Conservation (phyloP, 2,329 filamentous ascomycete genomes). For the Fusarium subglutinans region DNA sequence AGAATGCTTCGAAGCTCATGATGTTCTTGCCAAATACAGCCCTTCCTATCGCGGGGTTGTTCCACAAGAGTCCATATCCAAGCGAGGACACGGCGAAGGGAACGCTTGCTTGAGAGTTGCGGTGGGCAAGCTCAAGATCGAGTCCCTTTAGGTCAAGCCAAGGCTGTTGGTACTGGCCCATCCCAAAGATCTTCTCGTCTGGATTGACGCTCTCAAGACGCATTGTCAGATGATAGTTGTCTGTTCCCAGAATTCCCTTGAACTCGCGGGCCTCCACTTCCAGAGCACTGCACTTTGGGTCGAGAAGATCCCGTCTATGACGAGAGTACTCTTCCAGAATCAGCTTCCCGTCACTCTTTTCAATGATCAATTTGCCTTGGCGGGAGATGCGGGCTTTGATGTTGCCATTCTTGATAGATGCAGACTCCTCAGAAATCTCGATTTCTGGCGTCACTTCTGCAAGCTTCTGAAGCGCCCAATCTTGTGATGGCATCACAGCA, state of each 20-base stretch:
- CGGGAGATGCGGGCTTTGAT: slow-evolving; percentile 43
- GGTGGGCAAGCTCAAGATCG: slow-evolving; percentile 71
- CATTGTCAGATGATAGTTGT: slow-evolving; percentile 65
- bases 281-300: slow-evolving; percentile 68
- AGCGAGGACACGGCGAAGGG: slow-evolving; percentile 68
- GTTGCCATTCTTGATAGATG: slow-evolving; percentile 41
- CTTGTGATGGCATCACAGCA: not conserved
- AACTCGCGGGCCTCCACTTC: slow-evolving; percentile 67
- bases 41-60: slow-evolving; percentile 69
- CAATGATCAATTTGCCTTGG: slow-evolving; percentile 45
- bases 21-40: slow-evolving; percentile 69
- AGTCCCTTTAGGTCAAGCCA: slow-evolving; percentile 69
- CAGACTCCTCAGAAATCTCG: not conserved
- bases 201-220: slow-evolving; percentile 65
- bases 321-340: slow-evolving; percentile 48
- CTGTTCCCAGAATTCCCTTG: slow-evolving; percentile 58
- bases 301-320: slow-evolving; percentile 53
- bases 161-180: slow-evolving; percentile 75
- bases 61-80: slow-evolving; percentile 73
- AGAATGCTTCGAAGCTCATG: slow-evolving; percentile 69
- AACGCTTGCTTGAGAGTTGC: slow-evolving; percentile 72
- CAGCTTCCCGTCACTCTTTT: slow-evolving; percentile 40
- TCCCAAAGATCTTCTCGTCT: slow-evolving; percentile 71
- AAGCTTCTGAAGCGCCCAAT: slow-evolving; percentile 10
- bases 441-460: not conserved